These are phyloP conservation scores for Colletotrichum neosansevieriae DNA, from an alignment of 2,329 filamentous ascomycete species.

Conservation along the genomic window DNA sequence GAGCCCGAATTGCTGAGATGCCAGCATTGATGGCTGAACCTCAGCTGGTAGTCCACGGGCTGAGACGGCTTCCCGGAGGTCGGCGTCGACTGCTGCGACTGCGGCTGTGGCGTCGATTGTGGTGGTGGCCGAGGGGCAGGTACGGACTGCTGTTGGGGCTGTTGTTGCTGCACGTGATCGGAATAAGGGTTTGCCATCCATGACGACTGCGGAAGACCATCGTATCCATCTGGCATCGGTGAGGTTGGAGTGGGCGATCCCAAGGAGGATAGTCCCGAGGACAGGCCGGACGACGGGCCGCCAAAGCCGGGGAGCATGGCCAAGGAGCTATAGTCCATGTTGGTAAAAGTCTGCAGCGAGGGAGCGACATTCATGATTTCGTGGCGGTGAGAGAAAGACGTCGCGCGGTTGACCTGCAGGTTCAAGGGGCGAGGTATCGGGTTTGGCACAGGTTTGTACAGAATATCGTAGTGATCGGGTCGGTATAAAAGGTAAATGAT, in stretches of 20 bases:
- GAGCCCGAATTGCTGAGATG: conserved; percentile 56
- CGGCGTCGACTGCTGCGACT: conserved; percentile 21
- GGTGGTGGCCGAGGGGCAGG: conserved; percentile 49
- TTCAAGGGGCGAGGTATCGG: conserved; percentile 46
- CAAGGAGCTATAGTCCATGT: conserved; percentile 57
- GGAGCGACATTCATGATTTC: conserved; percentile 55
- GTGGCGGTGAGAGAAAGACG: conserved; percentile 59
- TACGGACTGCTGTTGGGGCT: conserved; percentile 41
- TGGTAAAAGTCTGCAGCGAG: conserved; percentile 56
- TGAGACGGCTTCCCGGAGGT: conserved; percentile 31
- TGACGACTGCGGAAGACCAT: conserved; percentile 49
- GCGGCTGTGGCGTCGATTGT: conserved; percentile 29
- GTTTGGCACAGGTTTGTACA: conserved; percentile 72
- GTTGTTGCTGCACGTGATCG: conserved; percentile 46
- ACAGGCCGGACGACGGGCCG: conserved; percentile 46
- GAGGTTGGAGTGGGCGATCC: conserved; percentile 47
- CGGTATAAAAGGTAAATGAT: conserved; percentile 72
- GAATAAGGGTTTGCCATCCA: conserved; percentile 53
- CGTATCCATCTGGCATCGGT: conserved; percentile 45
- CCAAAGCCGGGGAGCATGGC: conserved; percentile 61
- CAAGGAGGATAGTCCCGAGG: conserved; percentile 51
- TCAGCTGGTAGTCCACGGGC: conserved; percentile 51
- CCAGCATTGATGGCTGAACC: conserved; percentile 67
- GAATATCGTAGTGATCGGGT: conserved; percentile 92
- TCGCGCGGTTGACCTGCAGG: conserved; percentile 67